These are phyloP conservation scores for Rhododendron vialii DNA, from an alignment of 148 eudicot genomes.

Conservation along the genomic window DNA sequence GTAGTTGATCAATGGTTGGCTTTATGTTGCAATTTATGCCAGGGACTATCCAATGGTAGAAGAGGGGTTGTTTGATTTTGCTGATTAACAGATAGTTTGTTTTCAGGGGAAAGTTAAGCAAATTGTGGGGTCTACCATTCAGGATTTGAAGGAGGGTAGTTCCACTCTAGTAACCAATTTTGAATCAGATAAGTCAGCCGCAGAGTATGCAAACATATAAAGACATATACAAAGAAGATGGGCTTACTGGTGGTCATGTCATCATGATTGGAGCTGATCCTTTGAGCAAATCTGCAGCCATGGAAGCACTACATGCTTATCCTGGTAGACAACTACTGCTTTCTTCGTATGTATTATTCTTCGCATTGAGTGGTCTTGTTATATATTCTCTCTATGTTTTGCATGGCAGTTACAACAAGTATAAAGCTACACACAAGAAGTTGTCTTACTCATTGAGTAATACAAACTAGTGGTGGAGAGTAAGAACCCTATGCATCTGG, in stretches of 20 bases:
- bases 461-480: background rate
- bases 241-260: constrained; percentile 78
- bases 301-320: constrained; percentile 67
- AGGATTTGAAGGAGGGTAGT: constrained; percentile 52
- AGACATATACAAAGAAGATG: constrained; percentile 56
- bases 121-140: constrained; percentile 85
- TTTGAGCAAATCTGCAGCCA: constrained; percentile 61
- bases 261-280: constrained; percentile 90
- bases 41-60: background rate
- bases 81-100: background rate
- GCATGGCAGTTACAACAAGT: background rate
- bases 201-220: constrained; percentile 57
- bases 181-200: constrained; percentile 81
- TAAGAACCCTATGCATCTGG: background rate
- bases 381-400: background rate
- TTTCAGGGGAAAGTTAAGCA: constrained; percentile 87
- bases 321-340: constrained; percentile 43
- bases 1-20: background rate
- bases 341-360: background rate
- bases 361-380: background rate
- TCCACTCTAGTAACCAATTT: constrained; percentile 61
- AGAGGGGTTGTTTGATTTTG: background rate
- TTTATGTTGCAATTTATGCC: background rate
- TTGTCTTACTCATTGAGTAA: background rate
- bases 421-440: background rate